These are phyloP conservation scores for Diaporthe sp. DNA, from an alignment of 2,329 filamentous ascomycete species.

Conservation along the genomic window DNA sequence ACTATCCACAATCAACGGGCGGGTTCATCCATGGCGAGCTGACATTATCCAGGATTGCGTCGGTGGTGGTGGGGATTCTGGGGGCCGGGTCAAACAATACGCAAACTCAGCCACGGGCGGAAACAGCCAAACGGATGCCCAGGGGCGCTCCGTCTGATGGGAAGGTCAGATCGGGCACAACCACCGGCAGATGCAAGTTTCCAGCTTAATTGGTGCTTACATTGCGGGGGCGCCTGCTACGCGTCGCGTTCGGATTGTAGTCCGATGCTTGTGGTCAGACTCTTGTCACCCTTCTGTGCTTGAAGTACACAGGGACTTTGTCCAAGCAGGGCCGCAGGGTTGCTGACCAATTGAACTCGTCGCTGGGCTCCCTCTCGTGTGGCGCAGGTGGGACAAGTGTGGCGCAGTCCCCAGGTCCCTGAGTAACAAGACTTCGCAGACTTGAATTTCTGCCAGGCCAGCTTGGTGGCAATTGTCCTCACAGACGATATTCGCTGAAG, in stretches of 20 bases:
- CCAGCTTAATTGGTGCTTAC: conserved; percentile 17
- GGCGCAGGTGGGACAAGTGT: background rate
- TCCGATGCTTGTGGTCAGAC: background rate
- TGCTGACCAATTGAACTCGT: background rate
- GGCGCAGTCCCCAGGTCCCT: background rate
- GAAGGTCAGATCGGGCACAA: background rate
- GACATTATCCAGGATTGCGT: background rate
- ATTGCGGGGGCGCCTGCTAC: background rate
- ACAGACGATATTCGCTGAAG: background rate
- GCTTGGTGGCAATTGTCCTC: background rate
- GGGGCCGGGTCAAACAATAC: conserved; percentile 23
- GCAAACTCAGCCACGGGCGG: conserved; percentile 11
- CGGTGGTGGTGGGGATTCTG: conserved; percentile 5
- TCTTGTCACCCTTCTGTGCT: conserved; percentile 1
- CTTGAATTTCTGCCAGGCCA: background rate
- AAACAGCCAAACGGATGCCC: conserved; percentile 17
- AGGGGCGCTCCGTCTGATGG: background rate
- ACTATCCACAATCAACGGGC: conserved; percentile 9
- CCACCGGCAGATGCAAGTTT: conserved; percentile 10
- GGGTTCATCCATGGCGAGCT: conserved; percentile 22
- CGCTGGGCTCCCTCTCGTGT: conserved; percentile 13
- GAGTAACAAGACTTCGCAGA: background rate
- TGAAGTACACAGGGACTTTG: too few species aligned
- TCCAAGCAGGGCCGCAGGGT: background rate
- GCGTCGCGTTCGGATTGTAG: conserved; percentile 11